These are phyloP conservation scores for Delphinella strobiligena DNA, from an alignment of 2,329 filamentous ascomycete species.

Conservation along the genomic window DNA sequence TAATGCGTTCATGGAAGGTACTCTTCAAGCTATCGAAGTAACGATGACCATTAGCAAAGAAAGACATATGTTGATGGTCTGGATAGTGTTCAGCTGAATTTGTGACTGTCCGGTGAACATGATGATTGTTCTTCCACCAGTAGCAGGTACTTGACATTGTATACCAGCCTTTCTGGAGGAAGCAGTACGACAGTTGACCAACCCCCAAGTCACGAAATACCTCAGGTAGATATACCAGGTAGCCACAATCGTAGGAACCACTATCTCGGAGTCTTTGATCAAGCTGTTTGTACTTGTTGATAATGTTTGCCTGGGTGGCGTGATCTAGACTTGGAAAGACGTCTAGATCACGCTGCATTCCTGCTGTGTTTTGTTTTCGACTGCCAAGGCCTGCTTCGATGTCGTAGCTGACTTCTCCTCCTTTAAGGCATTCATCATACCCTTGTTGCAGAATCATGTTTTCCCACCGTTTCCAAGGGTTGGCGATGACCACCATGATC, in stretches of 20 bases:
- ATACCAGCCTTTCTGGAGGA: constrained; percentile 30
- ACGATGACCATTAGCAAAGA: constrained; percentile 54
- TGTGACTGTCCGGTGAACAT: constrained; percentile 48
- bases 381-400: background rate
- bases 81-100: constrained; percentile 91
- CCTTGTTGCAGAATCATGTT: constrained; percentile 42
- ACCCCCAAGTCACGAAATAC: constrained; percentile 58
- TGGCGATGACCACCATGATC: constrained; percentile 9
- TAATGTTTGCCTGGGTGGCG: constrained; percentile 61
- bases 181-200: constrained; percentile 45
- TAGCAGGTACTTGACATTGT: constrained; percentile 58
- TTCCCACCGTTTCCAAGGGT: constrained; percentile 26
- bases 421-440: constrained; percentile 13
- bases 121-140: constrained; percentile 48
- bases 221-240: constrained; percentile 67
- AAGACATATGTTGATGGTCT: constrained; percentile 65
- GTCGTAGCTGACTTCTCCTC: constrained; percentile 17
- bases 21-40: constrained; percentile 52
- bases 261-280: constrained; percentile 58
- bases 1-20: constrained; percentile 53
- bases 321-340: constrained; percentile 71
- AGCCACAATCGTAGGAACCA: constrained; percentile 75
- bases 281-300: constrained; percentile 67
- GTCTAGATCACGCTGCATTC: constrained; percentile 59
- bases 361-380: constrained; percentile 49